A percentile compares a stretch with the other conserved stretches of the same genome.
Conservation (phyloP, 768 basidiomycete genomes). For the Amanita pallidorosea region DNA sequence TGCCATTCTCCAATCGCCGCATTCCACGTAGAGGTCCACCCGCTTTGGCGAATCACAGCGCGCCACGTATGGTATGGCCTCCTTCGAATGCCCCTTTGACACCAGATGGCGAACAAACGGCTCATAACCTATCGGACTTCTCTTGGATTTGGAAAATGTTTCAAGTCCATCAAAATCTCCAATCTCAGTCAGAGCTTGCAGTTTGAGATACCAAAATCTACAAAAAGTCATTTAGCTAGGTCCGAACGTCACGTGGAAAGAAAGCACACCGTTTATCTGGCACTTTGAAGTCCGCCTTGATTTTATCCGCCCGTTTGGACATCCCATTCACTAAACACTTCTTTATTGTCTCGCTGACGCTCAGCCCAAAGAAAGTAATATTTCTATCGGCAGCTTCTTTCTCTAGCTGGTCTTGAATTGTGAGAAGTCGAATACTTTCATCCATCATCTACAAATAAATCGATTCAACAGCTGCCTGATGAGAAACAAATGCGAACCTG, state of each 20-base stretch:
- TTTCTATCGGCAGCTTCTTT: constrained; percentile 66
- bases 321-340: constrained; percentile 69
- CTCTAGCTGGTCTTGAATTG: constrained; percentile 79
- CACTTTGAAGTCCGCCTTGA: constrained; percentile 86
- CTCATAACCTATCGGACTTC: constrained; percentile 95
- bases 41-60: constrained; percentile 78
- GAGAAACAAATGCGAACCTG: constrained; percentile 13
- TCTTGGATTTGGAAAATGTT: constrained; percentile 72
- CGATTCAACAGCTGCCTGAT: background rate
- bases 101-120: constrained; percentile 76
- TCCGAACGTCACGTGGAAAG: background rate
- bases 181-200: constrained; percentile 69
- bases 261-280: constrained; percentile 78
- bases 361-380: constrained; percentile 71
- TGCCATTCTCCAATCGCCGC: constrained; percentile 84
- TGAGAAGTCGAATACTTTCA: constrained; percentile 67
- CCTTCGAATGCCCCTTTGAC: constrained; percentile 59
- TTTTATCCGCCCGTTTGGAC: constrained; percentile 80
- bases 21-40: constrained; percentile 80
- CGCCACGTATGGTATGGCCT: constrained; percentile 69
- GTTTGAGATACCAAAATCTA: constrained; percentile 92
- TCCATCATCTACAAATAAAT: constrained; percentile 68
- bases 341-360: constrained; percentile 80
- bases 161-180: constrained; percentile 86
- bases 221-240: background rate